Evolutionary conservation across 345 rosid species (phyloP).

Genomic region (Boechera divaricarpa): DNA sequence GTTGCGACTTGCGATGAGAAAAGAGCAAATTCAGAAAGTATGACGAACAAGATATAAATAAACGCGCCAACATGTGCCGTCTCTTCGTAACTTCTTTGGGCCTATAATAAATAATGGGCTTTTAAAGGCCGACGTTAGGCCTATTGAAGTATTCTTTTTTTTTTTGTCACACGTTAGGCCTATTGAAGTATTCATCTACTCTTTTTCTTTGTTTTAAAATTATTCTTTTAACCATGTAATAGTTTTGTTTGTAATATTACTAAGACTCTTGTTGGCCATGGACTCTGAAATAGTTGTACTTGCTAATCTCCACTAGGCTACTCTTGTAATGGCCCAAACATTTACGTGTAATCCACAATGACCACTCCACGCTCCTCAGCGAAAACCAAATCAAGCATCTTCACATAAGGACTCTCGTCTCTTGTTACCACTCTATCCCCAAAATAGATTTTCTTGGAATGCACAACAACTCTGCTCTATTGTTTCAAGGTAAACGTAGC

Average conservation of each 20-base stretch:
- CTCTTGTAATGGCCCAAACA: too few relatives aligned
- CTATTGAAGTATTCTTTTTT: neutral
- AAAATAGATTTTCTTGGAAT: neutral
- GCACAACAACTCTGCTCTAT: too few relatives aligned
- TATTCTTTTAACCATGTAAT: neutral
- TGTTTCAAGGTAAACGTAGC: too few relatives aligned
- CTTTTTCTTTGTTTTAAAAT: too few relatives aligned
- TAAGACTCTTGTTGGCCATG: neutral
- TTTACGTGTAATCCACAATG: too few relatives aligned
- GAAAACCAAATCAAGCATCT: neutral
- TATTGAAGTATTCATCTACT: too few relatives aligned
- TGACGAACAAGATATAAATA: neutral
- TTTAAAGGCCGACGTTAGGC: neutral
- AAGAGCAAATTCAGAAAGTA: too few relatives aligned
- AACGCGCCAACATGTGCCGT: neutral
- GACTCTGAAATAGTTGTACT: neutral
- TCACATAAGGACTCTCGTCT: neutral
- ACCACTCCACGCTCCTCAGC: too few relatives aligned
- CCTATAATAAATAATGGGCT: neutral
- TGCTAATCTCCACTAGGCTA: too few relatives aligned
- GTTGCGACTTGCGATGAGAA: neutral
- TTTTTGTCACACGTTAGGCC: too few relatives aligned
- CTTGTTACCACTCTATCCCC: constrained; percentile 15
- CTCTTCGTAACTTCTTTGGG: neutral
- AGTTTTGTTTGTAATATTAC: neutral